phyloP scores from a whole-genome alignment of 176 grass and related monocot genomes.

The Phyllostachys edulis region DNA sequence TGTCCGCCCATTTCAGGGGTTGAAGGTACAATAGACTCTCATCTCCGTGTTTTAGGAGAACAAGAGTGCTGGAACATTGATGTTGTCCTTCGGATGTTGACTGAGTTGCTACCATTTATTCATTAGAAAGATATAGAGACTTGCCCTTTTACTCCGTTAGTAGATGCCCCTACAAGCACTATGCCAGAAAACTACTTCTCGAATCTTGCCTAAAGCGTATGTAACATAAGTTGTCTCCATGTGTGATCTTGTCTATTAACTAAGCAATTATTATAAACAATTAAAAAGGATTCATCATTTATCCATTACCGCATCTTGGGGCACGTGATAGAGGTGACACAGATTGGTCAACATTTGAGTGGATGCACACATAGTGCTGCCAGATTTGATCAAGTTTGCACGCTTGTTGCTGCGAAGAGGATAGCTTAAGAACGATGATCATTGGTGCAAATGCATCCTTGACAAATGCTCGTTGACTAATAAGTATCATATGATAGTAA shows the following conservation, averaged over 20 bases:
- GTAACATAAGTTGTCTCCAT: slow-evolving; percentile 55
- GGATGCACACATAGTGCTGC: slow-evolving; percentile 95
- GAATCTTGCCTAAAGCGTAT: slow-evolving; percentile 68
- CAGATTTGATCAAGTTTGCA: slow-evolving; percentile 84
- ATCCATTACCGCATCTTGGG: slow-evolving; percentile 20
- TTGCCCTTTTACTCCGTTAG: slow-evolving; percentile 55
- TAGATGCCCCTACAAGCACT: slow-evolving; percentile 34
- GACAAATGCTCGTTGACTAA: neutral
- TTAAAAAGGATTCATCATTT: neutral
- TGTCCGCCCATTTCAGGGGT: slow-evolving; percentile 94
- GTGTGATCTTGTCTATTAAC: slow-evolving; percentile 1
- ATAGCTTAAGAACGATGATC: slow-evolving; percentile 77
- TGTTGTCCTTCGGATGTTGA: slow-evolving; percentile 83
- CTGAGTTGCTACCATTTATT: slow-evolving; percentile 77
- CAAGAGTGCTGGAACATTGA: slow-evolving; percentile 92
- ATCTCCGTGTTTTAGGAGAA: slow-evolving; percentile 83
- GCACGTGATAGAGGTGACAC: slow-evolving; percentile 61
- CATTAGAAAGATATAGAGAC: slow-evolving; percentile 75
- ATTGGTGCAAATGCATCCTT: neutral
- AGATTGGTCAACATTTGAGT: slow-evolving; percentile 90
- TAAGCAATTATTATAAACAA: slow-evolving; percentile 27
- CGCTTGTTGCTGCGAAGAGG: slow-evolving; percentile 81
- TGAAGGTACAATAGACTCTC: slow-evolving; percentile 87
- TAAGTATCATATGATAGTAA: neutral
- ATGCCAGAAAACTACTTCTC: slow-evolving; percentile 60